Base-by-base conservation (phyloP, 2,329 filamentous ascomycete genomes). In the Leptographium wingfieldii region DNA sequence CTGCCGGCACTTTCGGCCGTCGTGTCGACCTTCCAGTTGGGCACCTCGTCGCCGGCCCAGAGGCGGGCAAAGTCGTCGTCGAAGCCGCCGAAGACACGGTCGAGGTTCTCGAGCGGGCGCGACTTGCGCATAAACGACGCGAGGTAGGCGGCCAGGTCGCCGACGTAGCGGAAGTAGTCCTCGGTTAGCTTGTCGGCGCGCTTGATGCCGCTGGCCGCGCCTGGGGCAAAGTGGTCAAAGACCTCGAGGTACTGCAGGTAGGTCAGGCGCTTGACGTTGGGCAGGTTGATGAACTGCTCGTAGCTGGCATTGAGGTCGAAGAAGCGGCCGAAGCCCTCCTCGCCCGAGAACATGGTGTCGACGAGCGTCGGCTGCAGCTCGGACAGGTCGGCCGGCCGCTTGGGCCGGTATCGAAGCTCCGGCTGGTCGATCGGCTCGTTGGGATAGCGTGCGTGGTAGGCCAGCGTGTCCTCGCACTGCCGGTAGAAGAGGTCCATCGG, bases 381-480 rank as follows among this genome's bases (percentile, higher is more conserved):
- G 56, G 84, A 82, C 64, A 87, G 85, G 52, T 84, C 84, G 48
- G 11, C 51, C 51, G 80, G 76, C 61, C 80, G 82, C 69, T 84
- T 80, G 54, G 74, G 80, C 71, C 91, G 90, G 77, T 99, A 99
- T 43, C 92, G 88, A 66, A 87, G 84, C 74, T 99, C 95, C 16
- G 96, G 84, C 67, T 97, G 96, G 73, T 99, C 94, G 55, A 95
- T 89, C 35, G 89, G 90, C 70, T 96, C 90, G 73, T 95, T 95
- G 1, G 92, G 92, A 69, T 99, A 96, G 67, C 87, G 84, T 61
- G 86, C 83, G 72, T 99, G 92, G 70, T 95, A 95, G 55, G 88
- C 85, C 68, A 91, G 94, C 68, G 96, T 87, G 31, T 86, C 83
- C 60, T 82, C 78, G 19, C 95, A 76, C 68, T 95, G 88, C 65